Conservation (phyloP, 371 early-diverging fungal species). For the Actinomucor elegans region DNA sequence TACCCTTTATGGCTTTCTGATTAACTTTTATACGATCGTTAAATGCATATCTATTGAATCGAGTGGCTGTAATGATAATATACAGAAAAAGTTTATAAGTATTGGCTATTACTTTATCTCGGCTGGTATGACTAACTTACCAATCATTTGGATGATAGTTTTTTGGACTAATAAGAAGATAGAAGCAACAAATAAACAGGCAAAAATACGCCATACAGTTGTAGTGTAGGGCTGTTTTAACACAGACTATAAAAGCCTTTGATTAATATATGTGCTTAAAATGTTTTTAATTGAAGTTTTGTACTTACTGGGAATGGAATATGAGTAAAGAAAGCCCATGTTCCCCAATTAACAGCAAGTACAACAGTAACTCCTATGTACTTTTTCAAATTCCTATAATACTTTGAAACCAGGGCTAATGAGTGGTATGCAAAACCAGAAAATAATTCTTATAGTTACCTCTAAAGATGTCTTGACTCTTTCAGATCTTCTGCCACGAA, state of each 20-base stretch:
- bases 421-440: no score
- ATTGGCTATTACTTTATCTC: no score
- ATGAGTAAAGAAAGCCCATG: constrained; percentile 33
- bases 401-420: constrained; percentile 14
- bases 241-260: constrained; percentile 23
- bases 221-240: constrained; percentile 29
- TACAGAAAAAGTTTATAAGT: no score
- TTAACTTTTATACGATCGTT: constrained; percentile 23
- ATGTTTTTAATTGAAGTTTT: no score
- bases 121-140: no score
- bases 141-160: constrained; percentile 30
- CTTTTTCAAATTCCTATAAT: constrained; percentile 34
- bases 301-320: constrained; percentile 17
- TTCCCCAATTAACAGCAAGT: constrained; percentile 39
- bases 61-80: constrained; percentile 41
- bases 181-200: constrained; percentile 30
- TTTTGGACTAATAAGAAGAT: constrained; percentile 34
- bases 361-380: constrained; percentile 28
- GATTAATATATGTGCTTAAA: no score
- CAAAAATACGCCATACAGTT: constrained; percentile 31
- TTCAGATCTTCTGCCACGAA: constrained; percentile 7
- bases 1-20: background rate
- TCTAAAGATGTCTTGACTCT: constrained; percentile 11
- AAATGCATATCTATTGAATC: constrained; percentile 52
- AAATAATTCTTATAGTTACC: no score